A percentile compares a stretch with the other conserved stretches of the same genome.
phyloP scores from a whole-genome alignment of 2,329 filamentous ascomycete species.

The Ophiosphaerella herpotricha region DNA sequence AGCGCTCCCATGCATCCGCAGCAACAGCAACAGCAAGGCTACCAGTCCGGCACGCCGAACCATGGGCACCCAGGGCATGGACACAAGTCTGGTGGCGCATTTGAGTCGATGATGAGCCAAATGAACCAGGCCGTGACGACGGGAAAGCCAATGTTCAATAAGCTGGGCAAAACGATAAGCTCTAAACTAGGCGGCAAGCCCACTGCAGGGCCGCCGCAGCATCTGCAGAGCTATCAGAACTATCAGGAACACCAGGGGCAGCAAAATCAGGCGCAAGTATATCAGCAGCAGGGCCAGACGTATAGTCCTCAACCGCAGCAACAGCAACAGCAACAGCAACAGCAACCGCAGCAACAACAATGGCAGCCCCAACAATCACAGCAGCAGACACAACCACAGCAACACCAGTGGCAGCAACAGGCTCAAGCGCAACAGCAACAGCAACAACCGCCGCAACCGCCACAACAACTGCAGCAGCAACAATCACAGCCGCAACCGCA shows the following conservation, averaged over 20 bases:
- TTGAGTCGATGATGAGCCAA: constrained; percentile 42
- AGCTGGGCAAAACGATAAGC: constrained; percentile 43
- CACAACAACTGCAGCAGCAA: background rate
- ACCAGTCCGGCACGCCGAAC: constrained; percentile 17
- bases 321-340: constrained; percentile 20
- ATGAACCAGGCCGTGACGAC: constrained; percentile 44
- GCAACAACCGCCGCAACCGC: constrained; percentile 1
- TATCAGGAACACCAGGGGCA: constrained; percentile 32
- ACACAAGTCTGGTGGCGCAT: constrained; percentile 26
- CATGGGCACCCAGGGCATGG: constrained; percentile 17
- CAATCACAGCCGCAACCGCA: background rate
- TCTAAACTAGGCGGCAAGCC: constrained; percentile 39
- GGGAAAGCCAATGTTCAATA: constrained; percentile 44
- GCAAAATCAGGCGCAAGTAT: no score
- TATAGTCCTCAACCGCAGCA: constrained; percentile 20
- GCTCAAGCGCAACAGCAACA: constrained; percentile 18
- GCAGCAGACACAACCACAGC: constrained; percentile 17
- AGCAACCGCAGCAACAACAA: constrained; percentile 10
- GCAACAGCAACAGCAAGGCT: constrained; percentile 23
- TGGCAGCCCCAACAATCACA: background rate
- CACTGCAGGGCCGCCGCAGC: constrained; percentile 27
- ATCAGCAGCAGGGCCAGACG: constrained; percentile 15
- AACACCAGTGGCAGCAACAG: constrained; percentile 18
- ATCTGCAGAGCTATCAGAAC: constrained; percentile 37
- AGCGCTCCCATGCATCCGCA: constrained; percentile 12